phyloP scores from a whole-genome alignment of 2,329 filamentous ascomycete genomes.

The Hypoxylon rubiginosum region DNA sequence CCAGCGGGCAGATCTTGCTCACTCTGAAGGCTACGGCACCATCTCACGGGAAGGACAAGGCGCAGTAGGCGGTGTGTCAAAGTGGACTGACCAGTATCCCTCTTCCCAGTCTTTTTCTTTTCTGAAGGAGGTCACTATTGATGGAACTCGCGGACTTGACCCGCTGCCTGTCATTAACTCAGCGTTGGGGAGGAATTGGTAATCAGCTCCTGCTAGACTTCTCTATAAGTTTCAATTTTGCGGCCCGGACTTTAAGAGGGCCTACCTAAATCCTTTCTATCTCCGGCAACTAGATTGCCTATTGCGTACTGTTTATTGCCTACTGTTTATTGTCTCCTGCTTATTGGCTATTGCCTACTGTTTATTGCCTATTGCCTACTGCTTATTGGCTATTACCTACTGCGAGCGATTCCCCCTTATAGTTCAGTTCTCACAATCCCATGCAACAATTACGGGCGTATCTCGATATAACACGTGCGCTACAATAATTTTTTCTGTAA shows the following conservation, averaged over 20 bases:
- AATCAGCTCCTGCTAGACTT: neutral
- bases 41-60: conserved; percentile 5
- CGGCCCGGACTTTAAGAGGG: neutral
- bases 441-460: neutral
- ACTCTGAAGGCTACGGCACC: conserved; percentile 43
- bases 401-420: neutral
- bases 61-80: neutral
- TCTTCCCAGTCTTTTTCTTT: neutral
- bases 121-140: neutral
- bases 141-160: neutral
- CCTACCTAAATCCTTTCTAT: neutral
- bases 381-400: too few species aligned
- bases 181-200: neutral
- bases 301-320: neutral
- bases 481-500: neutral
- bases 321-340: too few species aligned
- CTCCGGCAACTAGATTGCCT: neutral
- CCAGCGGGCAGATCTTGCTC: conserved; percentile 37
- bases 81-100: neutral
- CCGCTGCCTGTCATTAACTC: neutral
- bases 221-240: conserved; percentile 1
- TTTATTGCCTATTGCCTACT: neutral
- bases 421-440: neutral
- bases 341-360: neutral
- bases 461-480: neutral